These are phyloP conservation scores for Talaromyces sp. DNA, from an alignment of 2,329 filamentous ascomycete genomes.

Conservation along the genomic window DNA sequence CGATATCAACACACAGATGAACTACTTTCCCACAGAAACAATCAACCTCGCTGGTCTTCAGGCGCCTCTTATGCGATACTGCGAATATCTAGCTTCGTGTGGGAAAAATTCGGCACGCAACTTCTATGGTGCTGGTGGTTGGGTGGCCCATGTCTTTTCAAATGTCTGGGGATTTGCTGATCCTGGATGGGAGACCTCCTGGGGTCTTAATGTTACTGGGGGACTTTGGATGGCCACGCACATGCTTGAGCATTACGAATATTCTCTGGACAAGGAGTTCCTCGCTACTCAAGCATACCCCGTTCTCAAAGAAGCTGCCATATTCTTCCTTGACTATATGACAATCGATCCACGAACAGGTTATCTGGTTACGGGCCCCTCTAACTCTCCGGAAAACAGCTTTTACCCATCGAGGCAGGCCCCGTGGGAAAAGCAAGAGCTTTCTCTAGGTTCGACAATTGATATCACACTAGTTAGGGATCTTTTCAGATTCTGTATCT, in stretches of 20 bases:
- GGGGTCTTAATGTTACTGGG: conserved; percentile 38
- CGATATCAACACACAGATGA: conserved; percentile 60
- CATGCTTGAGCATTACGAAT: conserved; percentile 54
- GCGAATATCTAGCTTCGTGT: conserved; percentile 32
- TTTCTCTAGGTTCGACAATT: conserved; percentile 35
- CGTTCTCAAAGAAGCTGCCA: not conserved
- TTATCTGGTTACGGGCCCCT: conserved; percentile 18
- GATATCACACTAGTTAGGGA: conserved; percentile 41
- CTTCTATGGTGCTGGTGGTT: conserved; percentile 52
- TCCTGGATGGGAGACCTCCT: conserved; percentile 36
- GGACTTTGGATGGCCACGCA: conserved; percentile 59
- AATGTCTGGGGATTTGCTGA: conserved; percentile 57
- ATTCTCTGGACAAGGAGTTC: conserved; percentile 32
- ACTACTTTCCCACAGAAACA: conserved; percentile 54
- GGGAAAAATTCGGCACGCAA: conserved; percentile 50
- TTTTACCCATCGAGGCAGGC: conserved; percentile 11
- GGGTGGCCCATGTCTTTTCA: conserved; percentile 54
- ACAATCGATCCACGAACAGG: not conserved
- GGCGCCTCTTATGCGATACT: conserved; percentile 38
- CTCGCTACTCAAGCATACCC: conserved; percentile 13
- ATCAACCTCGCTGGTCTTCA: conserved; percentile 45
- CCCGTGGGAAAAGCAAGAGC: conserved; percentile 7
- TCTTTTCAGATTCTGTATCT: conserved; percentile 25
- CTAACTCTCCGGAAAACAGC: conserved; percentile 20
- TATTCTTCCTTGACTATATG: conserved; percentile 1